Evolutionary conservation across 768 basidiomycete genomes (phyloP).

Genomic region (Auriscalpium orientale): DNA sequence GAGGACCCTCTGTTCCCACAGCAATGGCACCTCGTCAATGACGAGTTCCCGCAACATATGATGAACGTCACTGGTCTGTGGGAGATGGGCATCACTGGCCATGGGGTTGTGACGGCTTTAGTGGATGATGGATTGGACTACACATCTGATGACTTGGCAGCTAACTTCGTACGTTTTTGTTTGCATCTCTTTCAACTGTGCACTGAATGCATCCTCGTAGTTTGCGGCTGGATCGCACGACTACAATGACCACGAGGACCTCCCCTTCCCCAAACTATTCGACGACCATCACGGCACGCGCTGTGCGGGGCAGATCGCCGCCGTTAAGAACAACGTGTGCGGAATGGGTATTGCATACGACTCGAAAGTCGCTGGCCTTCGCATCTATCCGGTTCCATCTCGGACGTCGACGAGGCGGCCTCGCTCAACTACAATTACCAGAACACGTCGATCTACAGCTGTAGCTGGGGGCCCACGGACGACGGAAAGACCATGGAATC

Average conservation of each 20-base stretch:
- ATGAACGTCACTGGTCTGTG: conserved; percentile 94
- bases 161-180: conserved; percentile 74
- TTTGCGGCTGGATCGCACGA: conserved; percentile 86
- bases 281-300: conserved; percentile 98
- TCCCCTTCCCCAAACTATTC: conserved; percentile 79
- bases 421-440: conserved; percentile 93
- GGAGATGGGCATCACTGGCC: conserved; percentile 85
- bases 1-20: conserved; percentile 72
- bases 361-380: conserved; percentile 86
- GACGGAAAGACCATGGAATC: conserved; percentile 93
- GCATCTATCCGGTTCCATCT: conserved; percentile 94
- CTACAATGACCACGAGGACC: conserved; percentile 86
- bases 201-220: conserved; percentile 30
- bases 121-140: conserved; percentile 97
- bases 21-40: conserved; percentile 96
- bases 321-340: conserved; percentile 86
- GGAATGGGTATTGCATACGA: conserved; percentile 92
- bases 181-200: not conserved
- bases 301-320: conserved; percentile 95
- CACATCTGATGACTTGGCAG: conserved; percentile 75
- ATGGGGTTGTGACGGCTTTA: conserved; percentile 78
- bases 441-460: conserved; percentile 88
- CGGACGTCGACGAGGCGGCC: conserved; percentile 92
- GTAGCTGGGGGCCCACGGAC: conserved; percentile 98
- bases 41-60: conserved; percentile 68